Evolutionary conservation across 306 rosid genomes (phyloP).

Genomic region (Rosa chinensis): DNA sequence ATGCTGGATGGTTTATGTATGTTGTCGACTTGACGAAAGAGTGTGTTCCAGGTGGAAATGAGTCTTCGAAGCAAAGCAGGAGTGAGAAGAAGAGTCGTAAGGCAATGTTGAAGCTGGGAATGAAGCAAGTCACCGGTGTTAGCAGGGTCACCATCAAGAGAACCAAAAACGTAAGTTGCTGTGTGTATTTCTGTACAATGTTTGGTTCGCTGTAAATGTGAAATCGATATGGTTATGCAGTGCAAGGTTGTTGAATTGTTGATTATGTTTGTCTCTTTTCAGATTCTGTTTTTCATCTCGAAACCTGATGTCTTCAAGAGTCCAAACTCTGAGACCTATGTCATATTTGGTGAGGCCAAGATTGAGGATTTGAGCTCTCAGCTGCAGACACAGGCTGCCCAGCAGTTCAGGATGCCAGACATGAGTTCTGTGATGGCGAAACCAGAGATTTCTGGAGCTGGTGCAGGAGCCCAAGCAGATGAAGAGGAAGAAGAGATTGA

Average conservation of each 20-base stretch:
- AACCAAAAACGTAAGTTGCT: constrained; percentile 62
- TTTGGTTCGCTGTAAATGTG: neutral
- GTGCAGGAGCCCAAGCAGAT: constrained; percentile 49
- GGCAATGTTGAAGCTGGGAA: constrained; percentile 94
- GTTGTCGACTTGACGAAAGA: constrained; percentile 9
- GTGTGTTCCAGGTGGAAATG: constrained; percentile 51
- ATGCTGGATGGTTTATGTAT: neutral
- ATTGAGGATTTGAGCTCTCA: constrained; percentile 90
- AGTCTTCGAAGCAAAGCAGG: constrained; percentile 91
- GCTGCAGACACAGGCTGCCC: constrained; percentile 87
- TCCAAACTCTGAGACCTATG: constrained; percentile 78
- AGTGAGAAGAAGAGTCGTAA: constrained; percentile 98
- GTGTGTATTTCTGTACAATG: neutral
- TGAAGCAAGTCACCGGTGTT: constrained; percentile 85
- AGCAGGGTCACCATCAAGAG: constrained; percentile 91
- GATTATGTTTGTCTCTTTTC: constrained; percentile 10
- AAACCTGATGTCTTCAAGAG: constrained; percentile 94
- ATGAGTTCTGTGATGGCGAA: constrained; percentile 59
- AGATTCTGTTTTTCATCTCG: constrained; percentile 82
- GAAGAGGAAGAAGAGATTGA: constrained; percentile 78
- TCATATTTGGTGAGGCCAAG: constrained; percentile 86
- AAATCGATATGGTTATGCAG: neutral
- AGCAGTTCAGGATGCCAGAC: constrained; percentile 89
- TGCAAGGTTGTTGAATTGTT: neutral
- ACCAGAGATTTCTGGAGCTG: constrained; percentile 49